Evolutionary conservation across 306 rosid species (phyloP).

Genomic region (Acacia crassicarpa): DNA sequence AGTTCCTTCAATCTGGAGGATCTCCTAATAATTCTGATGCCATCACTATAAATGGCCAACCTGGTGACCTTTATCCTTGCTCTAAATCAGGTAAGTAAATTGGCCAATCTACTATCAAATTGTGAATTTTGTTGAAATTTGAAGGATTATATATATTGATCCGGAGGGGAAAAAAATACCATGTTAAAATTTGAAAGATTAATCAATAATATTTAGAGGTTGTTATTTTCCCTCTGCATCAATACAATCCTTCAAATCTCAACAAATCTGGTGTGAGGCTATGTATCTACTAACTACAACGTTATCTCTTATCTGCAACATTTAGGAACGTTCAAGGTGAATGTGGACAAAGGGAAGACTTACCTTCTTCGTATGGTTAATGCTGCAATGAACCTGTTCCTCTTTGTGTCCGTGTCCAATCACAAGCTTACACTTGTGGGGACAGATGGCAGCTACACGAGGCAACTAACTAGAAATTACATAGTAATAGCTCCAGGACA

Average conservation of each 20-base stretch:
- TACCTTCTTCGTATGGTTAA: conserved; percentile 50
- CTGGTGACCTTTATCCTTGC: conserved; percentile 46
- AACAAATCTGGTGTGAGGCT: too few relatives aligned
- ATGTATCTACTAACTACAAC: not conserved
- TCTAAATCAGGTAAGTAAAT: conserved; percentile 30
- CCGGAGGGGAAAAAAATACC: too few relatives aligned
- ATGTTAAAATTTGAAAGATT: too few relatives aligned
- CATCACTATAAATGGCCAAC: conserved; percentile 45
- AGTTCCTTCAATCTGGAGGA: conserved; percentile 43
- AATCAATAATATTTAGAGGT: too few relatives aligned
- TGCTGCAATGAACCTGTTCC: conserved; percentile 40
- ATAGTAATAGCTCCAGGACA: conserved; percentile 57
- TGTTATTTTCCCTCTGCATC: too few relatives aligned
- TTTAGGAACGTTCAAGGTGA: conserved; percentile 38
- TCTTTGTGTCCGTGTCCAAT: conserved; percentile 46
- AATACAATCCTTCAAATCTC: too few relatives aligned
- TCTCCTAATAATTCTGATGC: conserved; percentile 41
- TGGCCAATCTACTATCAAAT: not conserved
- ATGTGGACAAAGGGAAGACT: conserved; percentile 44
- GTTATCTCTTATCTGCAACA: conserved; percentile 4
- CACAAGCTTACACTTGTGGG: conserved; percentile 56
- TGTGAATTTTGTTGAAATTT: too few relatives aligned
- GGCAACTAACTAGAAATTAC: conserved; percentile 37
- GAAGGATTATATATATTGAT: too few relatives aligned
- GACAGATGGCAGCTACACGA: conserved; percentile 40